Evolutionary conservation across 805 yeast genomes (phyloP).

Genomic region (Metschnikowia noctiluminum): DNA sequence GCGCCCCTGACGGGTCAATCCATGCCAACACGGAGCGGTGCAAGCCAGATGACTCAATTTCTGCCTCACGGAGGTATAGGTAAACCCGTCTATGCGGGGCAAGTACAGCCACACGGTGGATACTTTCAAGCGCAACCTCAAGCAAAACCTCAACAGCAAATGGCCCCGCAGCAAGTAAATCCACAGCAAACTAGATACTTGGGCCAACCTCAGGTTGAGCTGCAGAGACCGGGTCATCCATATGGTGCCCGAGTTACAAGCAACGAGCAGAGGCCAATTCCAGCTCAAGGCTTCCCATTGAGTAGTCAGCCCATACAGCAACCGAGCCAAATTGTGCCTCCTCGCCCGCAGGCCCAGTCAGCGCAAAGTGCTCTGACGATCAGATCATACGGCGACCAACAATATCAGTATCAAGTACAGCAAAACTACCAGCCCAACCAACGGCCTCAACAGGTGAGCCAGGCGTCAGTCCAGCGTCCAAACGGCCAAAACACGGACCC

Average conservation of each 20-base stretch:
- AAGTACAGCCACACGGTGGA: not conserved
- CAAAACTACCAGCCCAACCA: slow-evolving; percentile 3
- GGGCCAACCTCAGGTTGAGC: not conserved
- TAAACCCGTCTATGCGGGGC: not conserved
- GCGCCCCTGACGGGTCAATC: not conserved
- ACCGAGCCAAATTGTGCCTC: slow-evolving; percentile 1
- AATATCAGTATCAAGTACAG: slow-evolving; percentile 12
- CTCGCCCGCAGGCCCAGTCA: slow-evolving; percentile 3
- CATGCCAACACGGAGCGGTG: not conserved
- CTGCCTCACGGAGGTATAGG: not conserved
- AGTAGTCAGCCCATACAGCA: slow-evolving; percentile 3
- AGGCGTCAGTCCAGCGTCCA: not conserved
- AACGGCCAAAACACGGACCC: slow-evolving; percentile 3
- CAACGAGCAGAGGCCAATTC: slow-evolving; percentile 1
- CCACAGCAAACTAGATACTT: not conserved
- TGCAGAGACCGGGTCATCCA: slow-evolving; percentile 2
- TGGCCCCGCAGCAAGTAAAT: not conserved
- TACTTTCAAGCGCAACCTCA: slow-evolving; percentile 3
- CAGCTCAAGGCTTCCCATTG: slow-evolving; percentile 1
- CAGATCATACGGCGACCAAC: slow-evolving; percentile 10
- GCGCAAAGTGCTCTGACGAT: slow-evolving; percentile 6
- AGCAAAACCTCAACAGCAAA: slow-evolving; percentile 1
- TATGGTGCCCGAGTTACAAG: not conserved
- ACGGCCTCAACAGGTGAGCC: slow-evolving; percentile 7
- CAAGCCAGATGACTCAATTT: not conserved